phyloP scores from a whole-genome alignment of 805 yeast genomes.

The Candida morakotiae region DNA sequence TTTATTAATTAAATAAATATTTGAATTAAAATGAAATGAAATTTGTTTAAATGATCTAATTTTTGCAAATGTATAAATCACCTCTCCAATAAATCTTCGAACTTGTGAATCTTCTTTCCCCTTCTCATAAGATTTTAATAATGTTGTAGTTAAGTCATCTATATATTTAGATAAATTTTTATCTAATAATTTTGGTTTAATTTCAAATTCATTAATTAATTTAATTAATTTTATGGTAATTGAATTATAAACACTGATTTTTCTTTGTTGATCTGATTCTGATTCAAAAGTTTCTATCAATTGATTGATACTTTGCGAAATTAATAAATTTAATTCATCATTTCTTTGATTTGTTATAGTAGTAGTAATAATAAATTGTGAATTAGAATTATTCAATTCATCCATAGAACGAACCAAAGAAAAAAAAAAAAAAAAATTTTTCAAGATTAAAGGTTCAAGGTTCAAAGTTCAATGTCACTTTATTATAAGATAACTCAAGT shows the following conservation, averaged over 20 bases:
- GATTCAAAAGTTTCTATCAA: background rate
- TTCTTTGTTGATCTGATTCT: background rate
- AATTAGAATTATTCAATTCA: too few relatives aligned
- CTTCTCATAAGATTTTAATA: constrained; percentile 7
- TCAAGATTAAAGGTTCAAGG: too few relatives aligned
- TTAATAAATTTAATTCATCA: constrained; percentile 13
- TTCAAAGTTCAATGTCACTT: too few relatives aligned
- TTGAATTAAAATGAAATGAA: constrained; percentile 56
- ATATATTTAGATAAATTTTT: constrained; percentile 30
- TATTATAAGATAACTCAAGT: constrained; percentile 63
- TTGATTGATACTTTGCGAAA: constrained; percentile 4
- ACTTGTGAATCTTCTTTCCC: constrained; percentile 2
- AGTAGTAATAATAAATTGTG: too few relatives aligned
- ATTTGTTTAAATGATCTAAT: constrained; percentile 63
- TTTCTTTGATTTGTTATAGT: constrained; percentile 12
- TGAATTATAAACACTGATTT: background rate
- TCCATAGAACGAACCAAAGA: constrained; percentile 2
- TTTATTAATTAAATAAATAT: constrained; percentile 45
- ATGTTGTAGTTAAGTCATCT: constrained; percentile 24
- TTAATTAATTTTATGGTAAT: constrained; percentile 3
- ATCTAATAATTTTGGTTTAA: constrained; percentile 51
- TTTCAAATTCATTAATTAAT: constrained; percentile 48
- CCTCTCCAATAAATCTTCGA: constrained; percentile 17
- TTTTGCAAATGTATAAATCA: constrained; percentile 60
- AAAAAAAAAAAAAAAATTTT: constrained; percentile 4